These are phyloP conservation scores for Diplodia mutila DNA, from an alignment of 2,329 filamentous ascomycete genomes.

Conservation along the genomic window DNA sequence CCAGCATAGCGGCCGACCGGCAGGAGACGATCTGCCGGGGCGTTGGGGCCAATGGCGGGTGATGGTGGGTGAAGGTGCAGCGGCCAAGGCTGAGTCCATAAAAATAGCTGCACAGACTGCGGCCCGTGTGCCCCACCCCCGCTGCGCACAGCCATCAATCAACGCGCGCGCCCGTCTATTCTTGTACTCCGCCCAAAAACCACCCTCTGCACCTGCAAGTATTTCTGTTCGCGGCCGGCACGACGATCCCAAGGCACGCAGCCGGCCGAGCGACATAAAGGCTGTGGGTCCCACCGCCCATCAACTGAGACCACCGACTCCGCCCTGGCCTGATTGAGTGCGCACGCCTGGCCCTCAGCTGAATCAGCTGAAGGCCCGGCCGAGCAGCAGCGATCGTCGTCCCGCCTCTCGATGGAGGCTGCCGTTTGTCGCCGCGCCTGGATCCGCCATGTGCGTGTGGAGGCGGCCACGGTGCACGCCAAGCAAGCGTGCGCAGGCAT, in stretches of 20 bases:
- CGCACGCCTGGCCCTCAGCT: background rate
- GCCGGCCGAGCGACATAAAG: constrained; percentile 3
- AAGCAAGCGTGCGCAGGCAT: background rate
- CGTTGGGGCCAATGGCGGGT: background rate
- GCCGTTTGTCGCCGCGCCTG: background rate
- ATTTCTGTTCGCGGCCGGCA: background rate
- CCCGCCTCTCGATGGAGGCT: background rate
- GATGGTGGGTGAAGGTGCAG: background rate
- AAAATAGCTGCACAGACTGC: constrained; percentile 2
- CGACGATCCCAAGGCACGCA: too few relatives aligned
- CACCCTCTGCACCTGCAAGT: background rate
- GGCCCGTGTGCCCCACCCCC: background rate
- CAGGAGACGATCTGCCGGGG: constrained; percentile 16
- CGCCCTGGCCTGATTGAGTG: background rate
- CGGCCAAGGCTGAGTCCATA: constrained; percentile 15
- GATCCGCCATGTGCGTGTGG: background rate
- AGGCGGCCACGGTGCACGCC: background rate
- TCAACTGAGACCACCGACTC: background rate
- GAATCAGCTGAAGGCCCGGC: constrained; percentile 4
- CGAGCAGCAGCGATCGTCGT: background rate
- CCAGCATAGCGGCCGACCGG: background rate
- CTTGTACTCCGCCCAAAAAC: background rate
- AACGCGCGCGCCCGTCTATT: background rate
- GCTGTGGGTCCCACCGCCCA: background rate
- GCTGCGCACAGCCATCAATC: constrained; percentile 4